Evolutionary conservation across 1,139 yeast genomes (phyloP), one percentile per base, ranked within the genome.

Genomic region (Suhomyces yuchorum): DNA sequence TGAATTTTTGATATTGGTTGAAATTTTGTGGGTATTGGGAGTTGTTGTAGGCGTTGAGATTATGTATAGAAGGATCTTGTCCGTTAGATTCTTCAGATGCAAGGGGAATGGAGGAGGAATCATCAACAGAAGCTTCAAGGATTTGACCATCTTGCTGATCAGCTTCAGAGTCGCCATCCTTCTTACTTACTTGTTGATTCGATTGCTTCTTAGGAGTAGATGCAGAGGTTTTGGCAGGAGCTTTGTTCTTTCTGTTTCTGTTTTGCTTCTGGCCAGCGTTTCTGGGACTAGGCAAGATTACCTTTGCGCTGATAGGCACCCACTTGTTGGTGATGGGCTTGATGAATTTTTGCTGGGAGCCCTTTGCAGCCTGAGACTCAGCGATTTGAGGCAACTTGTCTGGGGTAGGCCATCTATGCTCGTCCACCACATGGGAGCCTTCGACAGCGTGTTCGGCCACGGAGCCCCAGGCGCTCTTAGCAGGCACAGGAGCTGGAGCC

Each of bases 281-380:
- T 50, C 65, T 62, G 43, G 61, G 60, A 52, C 64, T 69, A 36
- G 82, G 75, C 51, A 80, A 73, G 44, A 80, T 82, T 47, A 87
- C 85, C 53, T 85, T 81, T 26, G 93, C 95, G 56, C 82, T 80
- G 63, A 85, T 84, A n/a, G 96, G 96, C 40, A 88, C 87, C 96
- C 96, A 90, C 67, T 89, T 89, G 59, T 86, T 91, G 56, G 84
- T 82, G 54, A 85, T 82, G 33, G 87, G 77, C 55, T 74, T 80
- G 55, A 72, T 70, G 56, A 74, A 73, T 56, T 84, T 78, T 52
- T 78, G 79, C 47, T 68, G 71, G 19, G 71, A 65, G 18, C 71
- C 64, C 42, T 67, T 64, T 20, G 66, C 60, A 50, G 63, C 62
- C 48, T 61, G 64, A 49, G 59, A 51, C 39, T 61, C 65, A 40